Base-by-base conservation (phyloP, 768 basidiomycete genomes). In the Clitopilus passeckerianus region DNA sequence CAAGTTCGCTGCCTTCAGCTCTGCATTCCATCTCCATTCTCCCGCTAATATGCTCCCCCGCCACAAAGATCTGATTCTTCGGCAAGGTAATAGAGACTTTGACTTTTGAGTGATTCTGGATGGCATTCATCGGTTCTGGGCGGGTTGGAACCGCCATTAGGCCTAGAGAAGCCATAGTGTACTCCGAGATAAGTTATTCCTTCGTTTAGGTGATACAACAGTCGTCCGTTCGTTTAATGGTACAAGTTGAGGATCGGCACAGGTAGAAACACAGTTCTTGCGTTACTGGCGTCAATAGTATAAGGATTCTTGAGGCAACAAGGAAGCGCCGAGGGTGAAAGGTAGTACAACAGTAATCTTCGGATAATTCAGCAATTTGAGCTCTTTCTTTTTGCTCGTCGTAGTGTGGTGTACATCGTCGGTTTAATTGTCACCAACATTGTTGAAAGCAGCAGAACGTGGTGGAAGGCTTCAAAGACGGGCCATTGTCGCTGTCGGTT, bases 21-120 rank as follows among this genome's bases (percentile, higher is more conserved):
- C 83, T 82, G 71, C 86, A 89, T 71, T 93, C 91, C 67, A 93
- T 78, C 68, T 91, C 84, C 80, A 93, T 80, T 74, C 87, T 91
- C 10, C 91, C 91, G 6, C 84, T 76, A 34, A 92, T 78, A 63
- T 80, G 73, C 35, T 76, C 74, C 0, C 91, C 91, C 0, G 91
- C 86, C 55, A 90, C 80, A 65, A 82, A 89, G 27, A 80, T 75
- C 1, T 81, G 69, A 63, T 89, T 81, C 1, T 83, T 79, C 5
- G 46, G 46, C 6, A 91, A 75, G 6, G 76, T 79, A 18, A 89
- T 68, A 12, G 86, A 79, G 15, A 90, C 81, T 70, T 82, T 90
- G 70, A 93, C 83, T 73, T 91, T 93, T 24, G 90, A 76, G 70
- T 93, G 91, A 68, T 87, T 77, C 0, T 86, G 80, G n/a, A 85